Base-by-base conservation (phyloP, 805 yeast species). In the Wickerhamomyces strasburgensis region DNA sequence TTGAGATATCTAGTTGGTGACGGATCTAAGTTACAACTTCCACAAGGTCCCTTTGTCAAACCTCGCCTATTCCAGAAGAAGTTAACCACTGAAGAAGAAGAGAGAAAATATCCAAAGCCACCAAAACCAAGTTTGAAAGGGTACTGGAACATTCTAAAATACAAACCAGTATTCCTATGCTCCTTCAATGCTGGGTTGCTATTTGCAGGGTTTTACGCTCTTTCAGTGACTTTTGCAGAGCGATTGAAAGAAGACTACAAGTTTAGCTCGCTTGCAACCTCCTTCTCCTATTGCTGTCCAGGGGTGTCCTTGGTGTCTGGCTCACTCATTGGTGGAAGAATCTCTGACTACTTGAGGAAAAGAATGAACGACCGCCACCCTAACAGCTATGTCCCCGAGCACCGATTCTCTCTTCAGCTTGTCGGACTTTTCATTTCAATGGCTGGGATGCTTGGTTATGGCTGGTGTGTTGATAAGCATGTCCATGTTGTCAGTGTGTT, bases 1-100 rank as follows among this genome's bases (percentile, higher is more conserved):
- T 62, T 86, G 30, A 65, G 89, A 35, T 65, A 67, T 29, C 75
- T 75, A 29, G 85, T 80, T 35, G 76, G 76, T 14, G 62, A 72
- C 44, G 77, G 76, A 5, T 75, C 64, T 18, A 34, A 36, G 29
- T 43, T 55, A 28, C 8, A 44, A 6, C 14, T 40, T 18, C 11
- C 11, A 11, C 33, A 42, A 2, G 37, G 54, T 1, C 52, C 54
- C 49, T 27, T 62, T 17, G 56, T 64, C 2, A 52, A 37, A 26
- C 72, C 70, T 25, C 38, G 40, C 3, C 34, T 54, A 5, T 39
- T 27, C 7, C 69, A 65, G 38, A 39, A 37, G 19, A 57, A 40
- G 18, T 8, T 54, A 2, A 32, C 40, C 24, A 17, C 7, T 10
- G 39, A 36, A 11, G 39, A 28, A 6, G 43, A 38, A 10, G 38